A percentile compares a stretch with the other conserved stretches of the same genome.
These are phyloP conservation scores for Nitzschia inconspicua DNA, from an alignment of 108 stramenopile genomes.

Conservation along the genomic window DNA sequence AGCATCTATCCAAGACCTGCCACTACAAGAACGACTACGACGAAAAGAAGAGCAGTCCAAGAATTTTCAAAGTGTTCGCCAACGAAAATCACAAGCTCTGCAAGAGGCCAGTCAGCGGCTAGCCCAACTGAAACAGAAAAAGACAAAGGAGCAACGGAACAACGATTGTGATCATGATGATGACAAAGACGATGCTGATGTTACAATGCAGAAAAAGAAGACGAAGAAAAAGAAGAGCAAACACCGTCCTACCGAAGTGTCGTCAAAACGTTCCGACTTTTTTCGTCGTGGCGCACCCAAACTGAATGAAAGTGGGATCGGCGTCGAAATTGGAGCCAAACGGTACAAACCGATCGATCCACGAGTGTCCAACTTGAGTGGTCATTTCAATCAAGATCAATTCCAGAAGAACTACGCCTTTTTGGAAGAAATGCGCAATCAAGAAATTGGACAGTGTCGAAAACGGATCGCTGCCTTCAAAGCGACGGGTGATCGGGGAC, in stretches of 20 bases:
- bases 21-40: slow-evolving; percentile 24
- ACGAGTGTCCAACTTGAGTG: slow-evolving; percentile 60
- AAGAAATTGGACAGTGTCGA: too few relatives aligned
- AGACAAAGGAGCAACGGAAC: neutral
- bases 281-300: slow-evolving; percentile 52
- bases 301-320: slow-evolving; percentile 75
- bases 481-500: slow-evolving; percentile 67
- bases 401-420: slow-evolving; percentile 79
- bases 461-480: too few relatives aligned
- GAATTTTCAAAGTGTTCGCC: neutral
- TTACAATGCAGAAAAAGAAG: neutral
- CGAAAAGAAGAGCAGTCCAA: slow-evolving; percentile 9
- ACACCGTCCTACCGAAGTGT: slow-evolving; percentile 64
- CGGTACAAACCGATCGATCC: slow-evolving; percentile 84
- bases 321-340: slow-evolving; percentile 81
- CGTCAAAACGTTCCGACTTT: slow-evolving; percentile 71
- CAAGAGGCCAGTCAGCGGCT: slow-evolving; percentile 22
- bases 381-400: slow-evolving; percentile 67
- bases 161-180: neutral
- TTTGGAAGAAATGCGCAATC: slow-evolving; percentile 64
- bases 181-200: neutral
- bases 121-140: slow-evolving; percentile 11
- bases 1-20: slow-evolving; percentile 17
- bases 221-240: slow-evolving; percentile 25
- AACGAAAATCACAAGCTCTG: slow-evolving; percentile 21